phyloP scores from a whole-genome alignment of 129 eudicot genomes.

The Flaveria robusta region DNA sequence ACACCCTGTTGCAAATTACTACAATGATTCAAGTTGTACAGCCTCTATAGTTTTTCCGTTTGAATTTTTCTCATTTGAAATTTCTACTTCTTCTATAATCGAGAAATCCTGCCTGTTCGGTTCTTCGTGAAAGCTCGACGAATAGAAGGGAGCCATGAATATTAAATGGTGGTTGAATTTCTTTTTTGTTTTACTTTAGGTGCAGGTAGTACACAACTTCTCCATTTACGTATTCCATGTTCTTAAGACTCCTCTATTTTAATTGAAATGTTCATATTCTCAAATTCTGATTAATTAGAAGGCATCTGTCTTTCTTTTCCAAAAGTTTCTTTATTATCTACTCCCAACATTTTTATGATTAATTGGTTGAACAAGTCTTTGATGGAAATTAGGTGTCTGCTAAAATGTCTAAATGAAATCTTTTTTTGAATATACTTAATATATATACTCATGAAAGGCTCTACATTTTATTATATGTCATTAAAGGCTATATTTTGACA shows the following conservation, averaged over 20 bases:
- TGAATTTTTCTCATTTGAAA: background rate
- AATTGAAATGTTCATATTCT: background rate
- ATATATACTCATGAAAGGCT: background rate
- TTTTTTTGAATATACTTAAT: background rate
- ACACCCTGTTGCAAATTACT: background rate
- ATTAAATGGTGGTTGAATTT: background rate
- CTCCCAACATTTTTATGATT: background rate
- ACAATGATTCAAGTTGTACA: background rate
- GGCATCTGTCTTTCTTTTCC: background rate
- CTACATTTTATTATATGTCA: background rate
- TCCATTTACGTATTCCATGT: background rate
- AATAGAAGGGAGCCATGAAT: background rate
- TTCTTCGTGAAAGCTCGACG: background rate
- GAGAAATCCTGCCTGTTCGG: background rate
- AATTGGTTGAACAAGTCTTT: background rate
- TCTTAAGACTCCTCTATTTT: background rate
- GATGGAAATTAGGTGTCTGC: background rate
- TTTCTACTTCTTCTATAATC: background rate
- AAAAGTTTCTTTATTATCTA: background rate
- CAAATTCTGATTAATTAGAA: background rate
- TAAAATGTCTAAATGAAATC: conserved; percentile 4
- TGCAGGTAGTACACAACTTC: background rate
- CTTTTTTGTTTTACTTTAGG: background rate
- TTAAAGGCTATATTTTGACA: conserved; percentile 1
- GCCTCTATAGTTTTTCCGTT: background rate